Evolutionary conservation across 2,329 filamentous ascomycete genomes (phyloP), one percentile per base, ranked within the genome.

Genomic region (Neonectria sp.): DNA sequence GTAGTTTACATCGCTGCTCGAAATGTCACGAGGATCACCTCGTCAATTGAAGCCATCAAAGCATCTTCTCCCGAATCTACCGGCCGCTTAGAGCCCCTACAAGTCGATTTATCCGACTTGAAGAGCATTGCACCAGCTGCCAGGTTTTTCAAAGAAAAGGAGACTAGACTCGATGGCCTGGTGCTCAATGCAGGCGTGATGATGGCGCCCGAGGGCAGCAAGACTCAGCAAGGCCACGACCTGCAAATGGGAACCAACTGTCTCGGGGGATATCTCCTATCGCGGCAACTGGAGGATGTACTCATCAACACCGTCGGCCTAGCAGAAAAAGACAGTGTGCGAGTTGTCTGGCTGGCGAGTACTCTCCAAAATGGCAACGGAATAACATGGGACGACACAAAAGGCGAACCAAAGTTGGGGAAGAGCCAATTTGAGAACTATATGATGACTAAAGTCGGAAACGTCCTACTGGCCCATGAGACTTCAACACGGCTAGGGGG

Each of bases 211-310:
- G 70, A 67, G 6, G 68, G 60, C 4, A 72, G 70, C 53, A 69
- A 65, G 55, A 63, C 63, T 6, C 43, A 64, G 37, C 69, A 70
- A 11, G 67, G 68, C 6, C 60, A 73, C 25, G 70, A 73, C 25
- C 52, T 71, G 2, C 71, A 73, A 29, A 73, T 73, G 66, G 67
- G 70, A 46, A 73, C 69, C 11, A 73, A 73, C 9, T 73, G 71
- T 24, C 59, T 73, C 7, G 68, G 67, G 2, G 70, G 68, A 5
- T 68, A 73, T 60, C 60, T 73, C 5, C 27, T 73, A 3, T 46
- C 59, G 24, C 57, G 60, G 4, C 58, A 51, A 2, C 55, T 73
- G 6, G 70, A 71, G n/a, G 55, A 49, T 4, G 29, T 65, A 7
- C 51, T 73, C 4, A 9, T 65, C 0, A 46, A 29, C 11, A 71